phyloP scores from a whole-genome alignment of 2,329 filamentous ascomycete species.

The Aspergillus novofumigatus region DNA sequence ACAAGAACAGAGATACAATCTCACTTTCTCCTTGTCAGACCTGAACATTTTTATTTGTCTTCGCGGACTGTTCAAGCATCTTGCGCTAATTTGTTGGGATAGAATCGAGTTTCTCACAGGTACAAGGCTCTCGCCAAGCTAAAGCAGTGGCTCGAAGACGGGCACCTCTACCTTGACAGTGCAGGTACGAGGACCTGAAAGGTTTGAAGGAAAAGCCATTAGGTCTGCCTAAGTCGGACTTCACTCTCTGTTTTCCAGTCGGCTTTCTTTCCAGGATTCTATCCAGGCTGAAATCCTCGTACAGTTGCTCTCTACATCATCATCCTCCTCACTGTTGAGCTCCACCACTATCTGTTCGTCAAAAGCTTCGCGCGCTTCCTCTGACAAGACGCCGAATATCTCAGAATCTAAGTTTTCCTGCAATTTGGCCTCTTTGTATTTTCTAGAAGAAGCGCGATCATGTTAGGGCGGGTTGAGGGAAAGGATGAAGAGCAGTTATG shows the following conservation, averaged over 20 bases:
- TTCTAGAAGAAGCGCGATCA: conserved; percentile 43
- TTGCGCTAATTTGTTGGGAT: conserved; percentile 15
- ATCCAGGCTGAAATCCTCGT: conserved; percentile 81
- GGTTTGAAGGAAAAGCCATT: background rate
- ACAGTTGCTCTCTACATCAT: conserved; percentile 85
- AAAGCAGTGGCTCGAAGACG: conserved; percentile 68
- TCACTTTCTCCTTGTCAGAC: background rate
- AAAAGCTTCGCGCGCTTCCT: conserved; percentile 85
- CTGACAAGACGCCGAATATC: conserved; percentile 91
- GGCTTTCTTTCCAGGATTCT: conserved; percentile 68
- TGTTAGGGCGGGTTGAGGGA: conserved; percentile 1
- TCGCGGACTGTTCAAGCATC: background rate
- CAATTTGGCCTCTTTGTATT: conserved; percentile 80
- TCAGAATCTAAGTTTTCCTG: conserved; percentile 96
- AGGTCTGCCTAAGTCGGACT: background rate
- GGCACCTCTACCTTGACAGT: conserved; percentile 7
- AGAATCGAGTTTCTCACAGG: conserved; percentile 89
- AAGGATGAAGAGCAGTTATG: background rate
- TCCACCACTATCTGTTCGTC: conserved; percentile 86
- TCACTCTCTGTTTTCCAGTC: conserved; percentile 26
- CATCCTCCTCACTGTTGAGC: conserved; percentile 72
- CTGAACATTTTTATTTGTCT: background rate
- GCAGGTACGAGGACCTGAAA: background rate
- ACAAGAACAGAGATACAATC: background rate
- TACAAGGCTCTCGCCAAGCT: conserved; percentile 82